Base-by-base conservation (phyloP, 164 flowering plant species). In the Magnolia kwangsiensis region DNA sequence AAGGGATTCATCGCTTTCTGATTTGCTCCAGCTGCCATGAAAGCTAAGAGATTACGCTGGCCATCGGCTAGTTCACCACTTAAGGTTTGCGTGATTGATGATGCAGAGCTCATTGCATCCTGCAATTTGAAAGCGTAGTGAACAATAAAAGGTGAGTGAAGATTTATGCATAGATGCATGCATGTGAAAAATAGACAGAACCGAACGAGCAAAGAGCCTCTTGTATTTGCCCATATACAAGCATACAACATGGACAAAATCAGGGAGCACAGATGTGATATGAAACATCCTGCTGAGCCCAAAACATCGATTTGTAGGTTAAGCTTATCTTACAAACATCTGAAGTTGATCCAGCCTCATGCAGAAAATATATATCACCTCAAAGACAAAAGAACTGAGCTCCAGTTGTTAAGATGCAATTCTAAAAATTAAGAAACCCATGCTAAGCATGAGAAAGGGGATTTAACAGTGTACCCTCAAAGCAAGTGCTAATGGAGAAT, bases 81-180 rank as follows among this genome's bases (percentile, higher is more conserved):
- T 68, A 96, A 79, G 6, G 93, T 86, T 80, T 88, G 96, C 74
- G 90, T 83, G 77, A 94, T 49, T 63, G 98, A 84, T 74, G 98
- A 87, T 63, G 91, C 95, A 14, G 98, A 90, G 82, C 77, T 90
- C 63, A 96, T 84, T 68, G 97, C 81, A 72, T 96, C 99, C 99
- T 96, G 90, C 75, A 83, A 72, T 61, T 9, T 7, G 8, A 63
- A 74, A 13, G 49, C 4, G 0, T 37, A 64, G 58, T 74, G 18
- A 49, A 45, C 18, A 4, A 68, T 68, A 2, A 5, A 68, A 29
- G 49, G 45, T 37, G 45, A 37, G 45, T 37, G 45, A 37, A 5
- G 45, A 37, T 37, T 37, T 37, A 37, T 37, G 45, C 45, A 5
- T 37, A 37, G 6, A 37, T 37, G 45, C 45, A 3, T 37, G 45